A percentile compares a stretch with the other conserved stretches of the same genome.
Evolutionary conservation across 805 yeast genomes (phyloP).

Genomic region (Candida xyloterini): DNA sequence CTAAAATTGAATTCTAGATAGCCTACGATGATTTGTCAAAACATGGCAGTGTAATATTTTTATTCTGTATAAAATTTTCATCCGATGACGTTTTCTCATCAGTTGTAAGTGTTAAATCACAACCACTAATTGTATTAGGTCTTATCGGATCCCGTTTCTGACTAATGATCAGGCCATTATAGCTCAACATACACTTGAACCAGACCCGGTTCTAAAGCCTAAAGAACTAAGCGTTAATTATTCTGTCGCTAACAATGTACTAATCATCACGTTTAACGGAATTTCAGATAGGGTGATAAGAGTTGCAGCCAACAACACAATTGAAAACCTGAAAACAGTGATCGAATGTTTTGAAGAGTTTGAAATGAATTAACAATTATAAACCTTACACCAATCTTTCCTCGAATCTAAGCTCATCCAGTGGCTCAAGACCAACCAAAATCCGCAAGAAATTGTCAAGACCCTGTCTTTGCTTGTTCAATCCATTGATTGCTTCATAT

Average conservation of each 20-base stretch:
- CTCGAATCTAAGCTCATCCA: constrained; percentile 90
- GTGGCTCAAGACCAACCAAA: constrained; percentile 84
- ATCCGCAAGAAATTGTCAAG: constrained; percentile 87
- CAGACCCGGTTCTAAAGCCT: constrained; percentile 80
- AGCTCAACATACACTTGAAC: constrained; percentile 58
- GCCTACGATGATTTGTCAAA: background rate
- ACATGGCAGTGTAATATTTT: constrained; percentile 7
- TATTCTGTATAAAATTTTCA: background rate
- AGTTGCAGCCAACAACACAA: constrained; percentile 77
- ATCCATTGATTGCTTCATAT: constrained; percentile 83
- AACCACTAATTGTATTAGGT: constrained; percentile 1
- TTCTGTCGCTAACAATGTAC: constrained; percentile 30
- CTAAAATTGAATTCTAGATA: background rate
- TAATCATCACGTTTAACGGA: constrained; percentile 54
- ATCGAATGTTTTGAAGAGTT: constrained; percentile 79
- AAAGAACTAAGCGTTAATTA: constrained; percentile 57
- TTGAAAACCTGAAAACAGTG: constrained; percentile 73
- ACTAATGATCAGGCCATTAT: constrained; percentile 56
- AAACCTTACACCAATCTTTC: constrained; percentile 61
- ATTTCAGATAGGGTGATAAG: constrained; percentile 71
- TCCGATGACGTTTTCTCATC: background rate
- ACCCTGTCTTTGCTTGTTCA: constrained; percentile 92
- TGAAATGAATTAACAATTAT: constrained; percentile 30
- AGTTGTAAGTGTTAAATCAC: constrained; percentile 2
- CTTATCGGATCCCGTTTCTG: constrained; percentile 57